phyloP scores from a whole-genome alignment of 2,329 filamentous ascomycete genomes.

The Pestalotiopsis sp. region DNA sequence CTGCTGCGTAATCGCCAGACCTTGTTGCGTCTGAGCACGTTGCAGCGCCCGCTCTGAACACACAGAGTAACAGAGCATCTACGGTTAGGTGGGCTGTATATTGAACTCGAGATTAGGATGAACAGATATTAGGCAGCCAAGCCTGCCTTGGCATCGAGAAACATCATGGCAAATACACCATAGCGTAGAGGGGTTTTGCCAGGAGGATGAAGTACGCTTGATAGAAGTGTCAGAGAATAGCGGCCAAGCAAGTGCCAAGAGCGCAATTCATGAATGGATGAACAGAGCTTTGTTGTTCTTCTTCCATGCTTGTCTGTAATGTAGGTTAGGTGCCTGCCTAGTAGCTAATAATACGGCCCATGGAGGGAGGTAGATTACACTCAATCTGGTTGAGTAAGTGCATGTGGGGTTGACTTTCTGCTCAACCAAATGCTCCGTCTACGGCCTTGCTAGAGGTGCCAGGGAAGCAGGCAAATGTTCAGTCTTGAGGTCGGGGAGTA shows the following conservation, averaged over 20 bases:
- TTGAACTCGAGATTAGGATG: slow-evolving; percentile 7
- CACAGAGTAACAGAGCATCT: background rate
- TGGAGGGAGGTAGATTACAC: background rate
- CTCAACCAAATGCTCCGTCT: background rate
- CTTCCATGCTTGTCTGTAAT: background rate
- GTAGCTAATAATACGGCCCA: too few relatives aligned
- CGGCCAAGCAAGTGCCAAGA: background rate
- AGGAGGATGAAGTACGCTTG: background rate
- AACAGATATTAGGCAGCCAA: background rate
- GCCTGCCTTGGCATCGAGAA: slow-evolving; percentile 1
- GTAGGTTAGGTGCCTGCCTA: too few relatives aligned
- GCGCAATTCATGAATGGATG: background rate
- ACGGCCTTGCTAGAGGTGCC: background rate
- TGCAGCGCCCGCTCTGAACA: background rate
- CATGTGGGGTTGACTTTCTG: background rate
- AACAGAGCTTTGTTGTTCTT: background rate
- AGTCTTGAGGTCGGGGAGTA: background rate
- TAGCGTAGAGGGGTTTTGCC: background rate
- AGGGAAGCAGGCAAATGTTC: background rate
- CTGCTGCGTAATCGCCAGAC: background rate
- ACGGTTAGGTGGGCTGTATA: background rate
- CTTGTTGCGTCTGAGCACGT: background rate
- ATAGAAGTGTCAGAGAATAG: background rate
- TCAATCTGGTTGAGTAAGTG: background rate
- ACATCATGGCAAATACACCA: background rate